Evolutionary conservation across 1,139 yeast genomes (phyloP), one percentile per base, ranked within the genome.

Genomic region (Sugiyamaella japonica): DNA sequence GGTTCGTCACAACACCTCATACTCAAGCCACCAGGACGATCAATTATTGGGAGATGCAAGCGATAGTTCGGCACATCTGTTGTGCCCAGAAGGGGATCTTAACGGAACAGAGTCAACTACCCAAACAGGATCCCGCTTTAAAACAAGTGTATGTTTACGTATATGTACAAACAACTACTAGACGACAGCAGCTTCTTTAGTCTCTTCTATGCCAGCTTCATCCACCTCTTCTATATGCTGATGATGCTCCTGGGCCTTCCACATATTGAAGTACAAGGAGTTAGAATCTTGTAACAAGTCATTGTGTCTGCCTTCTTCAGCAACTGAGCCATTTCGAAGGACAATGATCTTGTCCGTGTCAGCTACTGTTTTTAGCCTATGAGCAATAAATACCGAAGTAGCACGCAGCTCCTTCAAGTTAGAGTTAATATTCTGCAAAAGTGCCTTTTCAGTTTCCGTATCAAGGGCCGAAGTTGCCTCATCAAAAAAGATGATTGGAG

Each of bases 391-490:
- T 7, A 95, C 83, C 63, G 90, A 88, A 1, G 99, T 95, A 52
- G 79, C 81, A 8, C 76, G 69, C 32, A 77, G 73, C 44, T 81
- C 83, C 57, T 70, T 75, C 68, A 89, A 84, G 29, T 87, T 80
- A 2, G 73, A 66, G 60, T 85, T 78, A 48, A 91, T 85, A 1
- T 96, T 90, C 56, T 78, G 80, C 62, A 93, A 73, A 52, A 95
- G 75, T 1, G 87, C 79, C 69, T 89, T 96, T 66, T 93, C 99
- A 0, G 99, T 93, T 66, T 90, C 96, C 3, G 99, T 93, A 69
- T 93, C 99, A 50, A 93, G 77, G 0, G 99, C 99, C 50, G 96
- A 86, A 0, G 99, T 93, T 6, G 98, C 98, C 69, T 93, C 99
- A 68, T 95, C 99, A 62, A 93, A 90, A 69, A 95, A 93, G 57